Base-by-base conservation (phyloP, 257 asterid species). In the Gentiana straminea region DNA sequence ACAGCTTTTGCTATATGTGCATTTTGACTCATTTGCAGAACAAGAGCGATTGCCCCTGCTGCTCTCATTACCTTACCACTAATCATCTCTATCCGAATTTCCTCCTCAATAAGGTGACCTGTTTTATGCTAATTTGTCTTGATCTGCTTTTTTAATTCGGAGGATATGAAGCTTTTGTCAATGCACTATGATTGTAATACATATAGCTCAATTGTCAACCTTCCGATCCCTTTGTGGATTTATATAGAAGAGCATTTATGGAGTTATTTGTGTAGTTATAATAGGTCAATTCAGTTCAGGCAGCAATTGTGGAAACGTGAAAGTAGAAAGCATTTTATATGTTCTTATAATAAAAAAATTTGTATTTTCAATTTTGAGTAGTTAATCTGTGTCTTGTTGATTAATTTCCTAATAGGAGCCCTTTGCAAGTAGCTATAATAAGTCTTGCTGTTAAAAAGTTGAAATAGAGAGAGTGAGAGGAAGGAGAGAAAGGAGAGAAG, bases 1-100 rank as follows among this genome's bases (percentile, higher is more conserved):
- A 91, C 72, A 91, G 88, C 64, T 91, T 84, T 61, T 91, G 98
- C 74, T 91, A 83, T 67, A 84, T 79, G 83, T 91, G 96, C 56
- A 91, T 91, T 34, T 77, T 65, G 49, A 87, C 95, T 61, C 98
- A 87, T 73, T 83, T 91, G 41, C 77, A 73, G 68, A 84, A 87
- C 64, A 91, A 87, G 86, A 87, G 81, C 24, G 86, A 84, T 70
- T 87, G 98, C 62, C 98, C 98, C 48, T 91, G 84, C 39, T 84
- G 98, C 63, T 77, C 94, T 45, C 87, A 78, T 64, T 78, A 73
- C 70, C 80, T 91, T 66, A 87, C 96, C 12, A 52, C 88, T 13
- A 62, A 61, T 12, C 78, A 78, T 48, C 73, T 91, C 39, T 84
- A 81, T 71, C 98, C 98, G 62, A 91, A 91, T 83, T 87, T 87